Evolutionary conservation across 2,329 filamentous ascomycete genomes (phyloP).

Genomic region (Verticillium klebahnii): DNA sequence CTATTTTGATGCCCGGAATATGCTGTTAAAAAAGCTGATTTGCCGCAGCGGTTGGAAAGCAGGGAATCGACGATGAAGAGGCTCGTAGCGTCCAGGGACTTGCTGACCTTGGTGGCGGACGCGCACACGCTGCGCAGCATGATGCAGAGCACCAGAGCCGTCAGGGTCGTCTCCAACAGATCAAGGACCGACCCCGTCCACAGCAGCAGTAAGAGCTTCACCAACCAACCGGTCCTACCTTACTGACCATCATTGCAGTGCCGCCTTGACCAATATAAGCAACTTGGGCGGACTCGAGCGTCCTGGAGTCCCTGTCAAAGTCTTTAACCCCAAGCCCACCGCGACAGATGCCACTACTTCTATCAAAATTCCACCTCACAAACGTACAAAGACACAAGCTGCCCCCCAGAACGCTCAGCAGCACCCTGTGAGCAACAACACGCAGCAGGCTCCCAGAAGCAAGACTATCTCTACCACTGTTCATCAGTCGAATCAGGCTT

Average conservation of each 20-base stretch:
- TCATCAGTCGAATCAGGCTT: not conserved
- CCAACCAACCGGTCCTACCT: not conserved
- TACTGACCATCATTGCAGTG: not conserved
- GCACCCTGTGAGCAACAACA: not conserved
- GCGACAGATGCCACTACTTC: not conserved
- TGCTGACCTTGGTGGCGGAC: conserved; percentile 14
- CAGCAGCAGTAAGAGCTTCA: not conserved
- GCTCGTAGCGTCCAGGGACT: conserved; percentile 18
- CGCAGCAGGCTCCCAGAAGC: not conserved
- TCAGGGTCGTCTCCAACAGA: not conserved
- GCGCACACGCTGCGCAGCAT: not conserved
- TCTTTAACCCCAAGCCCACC: not conserved
- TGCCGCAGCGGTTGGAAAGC: conserved; percentile 15
- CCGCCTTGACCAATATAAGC: not conserved
- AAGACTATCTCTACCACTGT: not conserved
- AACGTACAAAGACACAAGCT: not conserved
- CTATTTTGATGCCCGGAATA: not conserved
- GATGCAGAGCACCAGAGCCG: not conserved
- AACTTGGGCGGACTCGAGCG: not conserved
- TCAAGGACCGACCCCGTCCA: not conserved
- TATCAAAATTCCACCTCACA: not conserved
- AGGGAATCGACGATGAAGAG: conserved; percentile 24
- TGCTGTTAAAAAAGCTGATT: not conserved
- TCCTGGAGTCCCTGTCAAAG: not conserved
- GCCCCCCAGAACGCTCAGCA: not conserved